These are phyloP conservation scores for Phaeophleospora eucalypticola DNA, from an alignment of 2,329 filamentous ascomycete genomes.

Conservation along the genomic window DNA sequence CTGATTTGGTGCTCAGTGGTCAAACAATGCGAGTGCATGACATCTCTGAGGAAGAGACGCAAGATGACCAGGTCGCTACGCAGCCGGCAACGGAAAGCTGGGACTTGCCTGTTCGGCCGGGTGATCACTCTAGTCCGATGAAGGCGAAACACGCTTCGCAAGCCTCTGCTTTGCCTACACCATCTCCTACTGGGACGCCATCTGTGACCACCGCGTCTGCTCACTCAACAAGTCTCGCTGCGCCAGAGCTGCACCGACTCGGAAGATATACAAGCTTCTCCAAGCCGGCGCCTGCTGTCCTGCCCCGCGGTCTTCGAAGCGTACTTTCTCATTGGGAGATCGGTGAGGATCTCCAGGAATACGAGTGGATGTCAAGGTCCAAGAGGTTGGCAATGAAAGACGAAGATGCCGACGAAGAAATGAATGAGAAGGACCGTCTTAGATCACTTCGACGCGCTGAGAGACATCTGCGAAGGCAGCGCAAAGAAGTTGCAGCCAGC, in stretches of 20 bases:
- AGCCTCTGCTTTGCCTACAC: constrained; percentile 25
- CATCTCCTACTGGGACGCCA: constrained; percentile 30
- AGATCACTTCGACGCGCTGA: constrained; percentile 39
- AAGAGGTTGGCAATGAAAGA: constrained; percentile 23
- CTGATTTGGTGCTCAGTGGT: constrained; percentile 37
- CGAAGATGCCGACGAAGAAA: constrained; percentile 32
- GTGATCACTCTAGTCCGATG: constrained; percentile 1
- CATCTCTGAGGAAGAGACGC: background rate
- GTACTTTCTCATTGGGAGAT: constrained; percentile 42
- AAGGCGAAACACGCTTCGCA: constrained; percentile 9
- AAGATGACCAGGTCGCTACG: constrained; percentile 2
- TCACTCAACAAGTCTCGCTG: constrained; percentile 23
- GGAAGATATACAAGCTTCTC: constrained; percentile 35
- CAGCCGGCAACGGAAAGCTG: constrained; percentile 6
- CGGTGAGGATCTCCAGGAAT: constrained; percentile 36
- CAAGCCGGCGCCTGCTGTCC: constrained; percentile 20
- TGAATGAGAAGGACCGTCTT: constrained; percentile 35
- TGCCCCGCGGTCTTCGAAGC: constrained; percentile 33
- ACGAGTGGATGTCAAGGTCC: constrained; percentile 39
- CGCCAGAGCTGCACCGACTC: constrained; percentile 33
- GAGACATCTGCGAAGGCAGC: constrained; percentile 38
- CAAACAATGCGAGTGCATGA: constrained; percentile 15
- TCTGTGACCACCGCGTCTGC: constrained; percentile 27
- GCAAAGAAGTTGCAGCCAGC: constrained; percentile 34
- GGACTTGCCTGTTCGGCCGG: constrained; percentile 16